Percentiles rank a stretch among this genome's conserved stretches.
Evolutionary conservation across 2,329 filamentous ascomycete genomes (phyloP).

Genomic region (Alternaria consortialis): DNA sequence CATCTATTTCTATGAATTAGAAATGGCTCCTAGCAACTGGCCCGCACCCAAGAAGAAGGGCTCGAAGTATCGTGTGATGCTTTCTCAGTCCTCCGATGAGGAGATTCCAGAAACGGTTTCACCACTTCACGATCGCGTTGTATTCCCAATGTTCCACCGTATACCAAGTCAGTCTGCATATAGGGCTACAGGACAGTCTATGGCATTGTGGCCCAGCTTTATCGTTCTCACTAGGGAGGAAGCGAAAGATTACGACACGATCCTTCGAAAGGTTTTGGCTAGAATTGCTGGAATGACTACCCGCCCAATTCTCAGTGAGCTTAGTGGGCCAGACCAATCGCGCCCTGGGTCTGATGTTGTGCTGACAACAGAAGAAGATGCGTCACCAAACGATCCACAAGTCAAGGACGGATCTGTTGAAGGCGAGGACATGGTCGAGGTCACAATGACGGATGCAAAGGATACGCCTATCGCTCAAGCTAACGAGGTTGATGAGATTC

Average conservation of each 20-base stretch:
- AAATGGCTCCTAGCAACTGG: constrained; percentile 80
- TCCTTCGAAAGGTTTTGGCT: constrained; percentile 81
- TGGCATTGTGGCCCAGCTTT: constrained; percentile 66
- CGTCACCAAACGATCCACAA: constrained; percentile 74
- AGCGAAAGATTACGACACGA: constrained; percentile 71
- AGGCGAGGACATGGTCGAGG: constrained; percentile 89
- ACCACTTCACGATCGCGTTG: constrained; percentile 69
- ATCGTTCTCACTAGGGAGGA: constrained; percentile 80
- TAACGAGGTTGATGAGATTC: constrained; percentile 30
- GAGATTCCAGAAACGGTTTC: constrained; percentile 66
- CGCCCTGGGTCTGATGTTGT: constrained; percentile 73
- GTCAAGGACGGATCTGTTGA: constrained; percentile 81
- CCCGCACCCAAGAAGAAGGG: constrained; percentile 64
- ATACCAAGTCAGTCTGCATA: constrained; percentile 48
- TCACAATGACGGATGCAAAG: constrained; percentile 77
- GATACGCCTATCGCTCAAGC: constrained; percentile 41
- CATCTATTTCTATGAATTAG: constrained; percentile 79
- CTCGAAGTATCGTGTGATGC: constrained; percentile 58
- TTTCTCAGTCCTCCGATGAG: constrained; percentile 53
- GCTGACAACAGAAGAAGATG: constrained; percentile 68
- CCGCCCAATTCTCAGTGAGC: constrained; percentile 67
- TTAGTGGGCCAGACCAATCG: constrained; percentile 55
- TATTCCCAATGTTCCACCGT: constrained; percentile 77
- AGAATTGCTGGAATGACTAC: constrained; percentile 81
- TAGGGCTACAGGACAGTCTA: constrained; percentile 46